Evolutionary conservation across 257 asterid genomes (phyloP), one percentile per base, ranked within the genome.

Genomic region (Solanum rostratum): DNA sequence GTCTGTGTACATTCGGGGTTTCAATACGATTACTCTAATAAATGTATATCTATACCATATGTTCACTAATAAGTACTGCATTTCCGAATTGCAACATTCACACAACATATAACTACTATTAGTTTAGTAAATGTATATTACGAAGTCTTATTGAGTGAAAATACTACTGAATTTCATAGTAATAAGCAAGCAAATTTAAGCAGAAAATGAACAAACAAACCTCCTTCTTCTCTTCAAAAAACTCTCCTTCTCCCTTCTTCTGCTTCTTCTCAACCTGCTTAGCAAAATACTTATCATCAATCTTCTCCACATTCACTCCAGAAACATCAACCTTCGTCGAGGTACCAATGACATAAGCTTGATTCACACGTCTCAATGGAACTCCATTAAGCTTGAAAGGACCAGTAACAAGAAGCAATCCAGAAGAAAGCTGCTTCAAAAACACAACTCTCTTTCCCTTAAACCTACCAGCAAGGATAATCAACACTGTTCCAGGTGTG

Each of bases 201-300:
- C n/a, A 22, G 45, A 39, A 43, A 22, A 81, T n/a, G 22, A 24
- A 33, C 74, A 16, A 60, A 46, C 41, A 24, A 85, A 85, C 84
- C 87, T 79, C 84, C n/a, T 85, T 79, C 5, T 79, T 60, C 2
- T 71, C 63, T 13, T 79, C 84, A 65, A 85, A 78, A 73, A 85
- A 85, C 84, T 79, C 87, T 14, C 49, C 84, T 53, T 85, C 87
- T 24, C 84, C 78, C 65, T 85, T 85, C 80, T 83, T 65, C 80
- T 65, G 57, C 80, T 83, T 83, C 85, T 83, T 83, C 29, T 83
- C 85, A 29, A 8, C 71, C 62, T 63, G 79, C 80, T 85, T 85
- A 29, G 60, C 81, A 16, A 85, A 85, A 60, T 85, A 85, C 81
- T 78, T 85, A 59, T 85, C 84, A 68, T 85, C 87, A 65, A 85